A percentile compares a stretch with the other conserved stretches of the same genome.
Evolutionary conservation across 257 asterid genomes (phyloP).

Genomic region (Osmanthus fragrans): DNA sequence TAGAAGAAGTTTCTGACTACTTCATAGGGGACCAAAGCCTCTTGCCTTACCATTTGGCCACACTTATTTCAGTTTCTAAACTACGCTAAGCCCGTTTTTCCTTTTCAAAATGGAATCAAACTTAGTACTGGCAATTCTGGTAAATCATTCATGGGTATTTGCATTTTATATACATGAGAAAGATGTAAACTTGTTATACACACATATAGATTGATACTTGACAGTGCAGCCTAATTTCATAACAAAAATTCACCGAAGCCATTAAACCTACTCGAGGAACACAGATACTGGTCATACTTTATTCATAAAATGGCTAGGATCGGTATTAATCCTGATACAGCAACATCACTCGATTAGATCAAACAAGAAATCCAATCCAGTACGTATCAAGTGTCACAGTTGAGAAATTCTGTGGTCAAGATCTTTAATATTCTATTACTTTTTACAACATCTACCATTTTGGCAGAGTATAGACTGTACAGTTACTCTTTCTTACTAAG

Average conservation of each 20-base stretch:
- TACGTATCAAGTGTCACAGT: neutral
- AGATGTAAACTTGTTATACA: neutral
- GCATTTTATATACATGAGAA: neutral
- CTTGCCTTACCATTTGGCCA: too few species aligned
- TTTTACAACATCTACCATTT: neutral
- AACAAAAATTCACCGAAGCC: neutral
- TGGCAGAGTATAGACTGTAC: neutral
- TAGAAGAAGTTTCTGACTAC: too few species aligned
- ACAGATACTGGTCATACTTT: neutral
- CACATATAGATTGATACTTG: too few species aligned
- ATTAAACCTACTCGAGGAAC: neutral
- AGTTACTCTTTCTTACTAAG: neutral
- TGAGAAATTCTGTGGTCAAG: neutral
- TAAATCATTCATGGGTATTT: neutral
- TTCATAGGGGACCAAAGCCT: too few species aligned
- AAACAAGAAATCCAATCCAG: neutral
- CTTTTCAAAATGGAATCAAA: too few species aligned
- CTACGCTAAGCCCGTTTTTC: too few species aligned
- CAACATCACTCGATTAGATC: neutral
- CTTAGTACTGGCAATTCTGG: too few species aligned
- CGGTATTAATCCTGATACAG: neutral
- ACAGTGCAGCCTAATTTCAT: neutral
- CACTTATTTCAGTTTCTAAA: too few species aligned
- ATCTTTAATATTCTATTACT: neutral
- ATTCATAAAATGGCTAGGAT: neutral